A percentile compares a stretch with the other conserved stretches of the same genome.
Evolutionary conservation across 345 rosid species (phyloP).

Genomic region (Brassica carinata): DNA sequence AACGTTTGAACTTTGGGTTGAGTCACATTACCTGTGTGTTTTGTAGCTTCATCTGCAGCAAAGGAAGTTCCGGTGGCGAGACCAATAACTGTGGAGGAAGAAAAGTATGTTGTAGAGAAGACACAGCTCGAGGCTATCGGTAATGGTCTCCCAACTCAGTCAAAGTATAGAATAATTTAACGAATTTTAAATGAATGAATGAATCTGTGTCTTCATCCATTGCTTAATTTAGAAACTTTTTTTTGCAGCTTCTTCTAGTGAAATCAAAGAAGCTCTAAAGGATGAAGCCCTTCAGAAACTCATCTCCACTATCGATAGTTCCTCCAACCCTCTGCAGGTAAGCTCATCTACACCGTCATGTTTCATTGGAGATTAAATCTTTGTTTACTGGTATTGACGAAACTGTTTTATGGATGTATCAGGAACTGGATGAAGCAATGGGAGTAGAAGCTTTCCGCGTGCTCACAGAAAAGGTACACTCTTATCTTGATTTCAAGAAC

Average conservation of each 20-base stretch:
- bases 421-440: constrained; percentile 42
- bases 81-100: constrained; percentile 53
- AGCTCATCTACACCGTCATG: not conserved
- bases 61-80: constrained; percentile 39
- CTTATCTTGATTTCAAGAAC: not conserved
- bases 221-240: not conserved
- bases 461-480: constrained; percentile 36
- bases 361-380: not conserved
- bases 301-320: constrained; percentile 34
- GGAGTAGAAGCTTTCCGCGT: constrained; percentile 34
- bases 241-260: constrained; percentile 40
- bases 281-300: constrained; percentile 39
- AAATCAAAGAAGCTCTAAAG: constrained; percentile 38
- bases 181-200: not conserved
- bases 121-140: constrained; percentile 65
- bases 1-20: constrained; percentile 5
- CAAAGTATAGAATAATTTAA: not conserved
- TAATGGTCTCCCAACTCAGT: constrained; percentile 26
- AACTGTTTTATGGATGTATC: constrained; percentile 5
- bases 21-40: not conserved
- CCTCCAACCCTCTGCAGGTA: constrained; percentile 31
- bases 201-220: not conserved
- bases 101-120: constrained; percentile 47
- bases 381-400: not conserved
- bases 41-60: constrained; percentile 37